These are phyloP conservation scores for Acacia crassicarpa DNA, from an alignment of 306 rosid genomes.

Conservation along the genomic window DNA sequence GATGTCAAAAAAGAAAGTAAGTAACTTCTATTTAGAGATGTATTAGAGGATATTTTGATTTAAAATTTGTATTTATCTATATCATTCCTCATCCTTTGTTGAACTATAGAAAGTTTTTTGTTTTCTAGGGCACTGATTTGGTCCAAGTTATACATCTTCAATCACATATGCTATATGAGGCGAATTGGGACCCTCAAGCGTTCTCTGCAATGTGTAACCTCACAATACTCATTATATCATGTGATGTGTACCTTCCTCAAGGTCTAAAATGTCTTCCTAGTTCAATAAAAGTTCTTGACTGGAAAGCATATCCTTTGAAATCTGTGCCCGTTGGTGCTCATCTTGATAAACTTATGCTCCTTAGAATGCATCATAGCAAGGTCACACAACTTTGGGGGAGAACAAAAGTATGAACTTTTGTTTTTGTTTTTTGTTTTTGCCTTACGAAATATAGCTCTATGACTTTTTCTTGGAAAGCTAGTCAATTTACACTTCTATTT, in stretches of 20 bases:
- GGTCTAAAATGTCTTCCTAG: slow-evolving; percentile 24
- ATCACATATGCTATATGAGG: neutral
- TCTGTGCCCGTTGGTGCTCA: neutral
- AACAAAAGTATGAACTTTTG: neutral
- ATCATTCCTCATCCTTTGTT: neutral
- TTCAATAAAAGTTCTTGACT: slow-evolving; percentile 21
- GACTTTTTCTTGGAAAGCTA: neutral
- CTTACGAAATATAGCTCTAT: neutral
- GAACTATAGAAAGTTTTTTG: neutral
- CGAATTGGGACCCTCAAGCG: neutral
- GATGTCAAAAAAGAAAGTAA: neutral
- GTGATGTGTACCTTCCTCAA: neutral
- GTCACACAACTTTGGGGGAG: neutral
- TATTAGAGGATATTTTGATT: neutral
- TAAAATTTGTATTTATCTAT: neutral
- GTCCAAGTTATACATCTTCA: neutral
- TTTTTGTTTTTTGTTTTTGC: too few relatives aligned
- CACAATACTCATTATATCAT: neutral
- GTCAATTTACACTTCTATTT: neutral
- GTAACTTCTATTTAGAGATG: neutral
- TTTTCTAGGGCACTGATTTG: neutral
- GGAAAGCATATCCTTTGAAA: slow-evolving; percentile 23
- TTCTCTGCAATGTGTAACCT: neutral
- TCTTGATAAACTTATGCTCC: slow-evolving; percentile 33
- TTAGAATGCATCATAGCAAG: slow-evolving; percentile 23